These are phyloP conservation scores for Ogataea pini DNA, from an alignment of 805 yeast species.

Conservation along the genomic window DNA sequence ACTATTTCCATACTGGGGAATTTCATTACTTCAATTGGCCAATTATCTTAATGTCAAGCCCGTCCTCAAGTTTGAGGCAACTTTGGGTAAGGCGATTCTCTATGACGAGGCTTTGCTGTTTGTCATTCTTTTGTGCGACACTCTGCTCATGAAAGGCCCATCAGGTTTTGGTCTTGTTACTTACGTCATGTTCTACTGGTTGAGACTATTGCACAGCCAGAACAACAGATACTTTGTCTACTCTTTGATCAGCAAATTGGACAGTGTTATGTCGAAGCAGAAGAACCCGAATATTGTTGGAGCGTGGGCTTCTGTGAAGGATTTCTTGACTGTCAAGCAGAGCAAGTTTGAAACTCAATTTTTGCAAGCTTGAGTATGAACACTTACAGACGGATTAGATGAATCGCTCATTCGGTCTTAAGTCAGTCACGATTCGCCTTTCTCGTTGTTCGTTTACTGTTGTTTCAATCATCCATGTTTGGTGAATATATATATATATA, in stretches of 20 bases:
- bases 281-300: constrained; percentile 47
- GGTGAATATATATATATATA: neutral
- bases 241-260: constrained; percentile 44
- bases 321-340: constrained; percentile 44
- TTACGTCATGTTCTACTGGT: constrained; percentile 65
- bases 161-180: constrained; percentile 67
- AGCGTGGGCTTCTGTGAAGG: constrained; percentile 42
- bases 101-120: constrained; percentile 61
- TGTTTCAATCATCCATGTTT: neutral
- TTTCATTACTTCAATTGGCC: constrained; percentile 60
- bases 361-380: constrained; percentile 10
- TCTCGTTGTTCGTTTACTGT: too few relatives aligned
- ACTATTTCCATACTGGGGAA: constrained; percentile 56
- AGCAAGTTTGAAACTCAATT: constrained; percentile 34
- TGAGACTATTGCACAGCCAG: constrained; percentile 59
- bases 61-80: constrained; percentile 39
- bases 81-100: constrained; percentile 51
- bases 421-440: too few relatives aligned
- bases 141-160: constrained; percentile 61
- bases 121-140: constrained; percentile 55
- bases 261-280: constrained; percentile 40
- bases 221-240: constrained; percentile 47
- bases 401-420: too few relatives aligned
- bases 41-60: constrained; percentile 41
- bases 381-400: too few relatives aligned